Percentiles rank a stretch among this genome's conserved stretches.
Conservation (phyloP, 805 yeast species). For the Danielia oregonensis region DNA sequence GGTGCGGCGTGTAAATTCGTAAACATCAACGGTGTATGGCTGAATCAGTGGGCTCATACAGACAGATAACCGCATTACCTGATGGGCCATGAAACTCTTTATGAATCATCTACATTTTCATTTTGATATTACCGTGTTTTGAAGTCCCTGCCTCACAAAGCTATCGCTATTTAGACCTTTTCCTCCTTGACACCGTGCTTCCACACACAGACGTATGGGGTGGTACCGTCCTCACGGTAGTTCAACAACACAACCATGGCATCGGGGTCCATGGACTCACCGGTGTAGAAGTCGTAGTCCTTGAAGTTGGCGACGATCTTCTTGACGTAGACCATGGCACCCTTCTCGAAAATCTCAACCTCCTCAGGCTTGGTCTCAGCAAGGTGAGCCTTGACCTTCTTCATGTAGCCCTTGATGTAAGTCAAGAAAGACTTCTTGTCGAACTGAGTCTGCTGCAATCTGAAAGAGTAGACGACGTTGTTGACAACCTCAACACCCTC, state of each 20-base stretch:
- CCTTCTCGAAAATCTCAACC: slow-evolving; percentile 90
- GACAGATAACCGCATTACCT: too few relatives aligned
- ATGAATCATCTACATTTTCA: too few relatives aligned
- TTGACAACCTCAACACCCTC: slow-evolving; percentile 88
- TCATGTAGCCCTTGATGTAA: slow-evolving; percentile 99
- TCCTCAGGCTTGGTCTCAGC: slow-evolving; percentile 87
- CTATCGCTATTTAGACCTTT: too few relatives aligned
- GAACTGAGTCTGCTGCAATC: slow-evolving; percentile 91
- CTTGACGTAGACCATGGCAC: slow-evolving; percentile 94
- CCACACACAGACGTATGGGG: slow-evolving; percentile 98
- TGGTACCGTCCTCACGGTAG: slow-evolving; percentile 99
- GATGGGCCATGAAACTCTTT: too few relatives aligned
- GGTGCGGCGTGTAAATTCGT: too few relatives aligned
- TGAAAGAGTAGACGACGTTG: slow-evolving; percentile 98
- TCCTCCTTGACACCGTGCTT: slow-evolving; percentile 92
- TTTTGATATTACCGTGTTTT: too few relatives aligned
- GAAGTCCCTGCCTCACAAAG: too few relatives aligned
- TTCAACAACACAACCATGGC: slow-evolving; percentile 96
- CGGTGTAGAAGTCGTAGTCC: slow-evolving; percentile 99
- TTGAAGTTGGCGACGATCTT: slow-evolving; percentile 92
- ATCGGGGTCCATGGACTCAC: slow-evolving; percentile 99
- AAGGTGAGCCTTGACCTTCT: slow-evolving; percentile 85
- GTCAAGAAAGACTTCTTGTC: slow-evolving; percentile 97
- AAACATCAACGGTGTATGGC: too few relatives aligned
- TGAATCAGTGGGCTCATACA: too few relatives aligned